Evolutionary conservation across 1,284 basidiomycete species (phyloP).

Genomic region (Sphagnurus paluster): DNA sequence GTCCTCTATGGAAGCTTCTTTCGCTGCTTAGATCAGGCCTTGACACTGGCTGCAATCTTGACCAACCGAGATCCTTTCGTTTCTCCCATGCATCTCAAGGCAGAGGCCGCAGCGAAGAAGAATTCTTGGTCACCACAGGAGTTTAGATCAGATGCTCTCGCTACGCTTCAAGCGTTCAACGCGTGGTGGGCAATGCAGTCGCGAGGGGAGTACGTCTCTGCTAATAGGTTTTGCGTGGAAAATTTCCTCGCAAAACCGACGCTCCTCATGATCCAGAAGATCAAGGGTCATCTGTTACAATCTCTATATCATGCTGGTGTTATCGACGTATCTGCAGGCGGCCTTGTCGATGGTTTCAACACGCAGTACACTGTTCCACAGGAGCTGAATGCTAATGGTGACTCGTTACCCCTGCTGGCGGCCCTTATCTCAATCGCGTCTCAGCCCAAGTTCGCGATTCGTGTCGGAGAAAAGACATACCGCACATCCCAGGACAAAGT

Average conservation of each 20-base stretch:
- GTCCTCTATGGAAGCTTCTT: constrained; percentile 93
- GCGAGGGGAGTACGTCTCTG: constrained; percentile 58
- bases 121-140: constrained; percentile 78
- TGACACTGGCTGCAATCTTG: constrained; percentile 89
- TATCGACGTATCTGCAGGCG: constrained; percentile 75
- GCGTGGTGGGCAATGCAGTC: constrained; percentile 78
- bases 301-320: constrained; percentile 83
- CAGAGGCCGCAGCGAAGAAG: constrained; percentile 70
- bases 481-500: constrained; percentile 90
- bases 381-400: constrained; percentile 73
- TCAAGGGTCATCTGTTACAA: constrained; percentile 81
- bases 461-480: constrained; percentile 71
- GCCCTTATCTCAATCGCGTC: constrained; percentile 86
- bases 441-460: constrained; percentile 93
- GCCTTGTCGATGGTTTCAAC: constrained; percentile 28
- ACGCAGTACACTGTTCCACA: constrained; percentile 53
- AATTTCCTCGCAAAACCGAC: constrained; percentile 92
- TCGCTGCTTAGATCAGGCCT: constrained; percentile 87
- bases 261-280: constrained; percentile 80
- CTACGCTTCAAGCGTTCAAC: constrained; percentile 82
- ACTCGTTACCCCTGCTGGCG: constrained; percentile 80
- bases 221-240: constrained; percentile 79
- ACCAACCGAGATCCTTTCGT: constrained; percentile 92
- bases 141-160: constrained; percentile 87
- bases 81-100: constrained; percentile 72